phyloP scores from a whole-genome alignment of 768 basidiomycete genomes.

The Serendipita sp. region DNA sequence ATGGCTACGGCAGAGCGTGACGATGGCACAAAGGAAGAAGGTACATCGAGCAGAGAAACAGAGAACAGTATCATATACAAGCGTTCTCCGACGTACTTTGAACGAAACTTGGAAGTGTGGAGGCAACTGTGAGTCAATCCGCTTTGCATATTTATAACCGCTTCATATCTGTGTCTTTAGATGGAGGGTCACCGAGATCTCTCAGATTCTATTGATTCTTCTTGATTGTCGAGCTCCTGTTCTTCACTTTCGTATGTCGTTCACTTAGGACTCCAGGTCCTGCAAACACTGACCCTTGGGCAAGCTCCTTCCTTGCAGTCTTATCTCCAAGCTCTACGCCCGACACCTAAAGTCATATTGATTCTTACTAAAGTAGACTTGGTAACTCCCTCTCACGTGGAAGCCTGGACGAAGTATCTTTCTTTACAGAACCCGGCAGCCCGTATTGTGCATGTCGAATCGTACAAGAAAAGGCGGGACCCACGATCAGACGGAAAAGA shows the following conservation, averaged over 20 bases:
- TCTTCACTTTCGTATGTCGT: constrained; percentile 48
- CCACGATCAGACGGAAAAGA: constrained; percentile 10
- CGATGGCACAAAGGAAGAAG: not conserved
- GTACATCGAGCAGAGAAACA: not conserved
- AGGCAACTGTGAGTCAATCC: constrained; percentile 56
- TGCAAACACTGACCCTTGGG: not conserved
- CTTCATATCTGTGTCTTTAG: constrained; percentile 23
- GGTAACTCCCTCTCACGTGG: constrained; percentile 44
- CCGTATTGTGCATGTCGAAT: constrained; percentile 59
- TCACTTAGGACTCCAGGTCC: not conserved
- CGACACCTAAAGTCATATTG: constrained; percentile 40
- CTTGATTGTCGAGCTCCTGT: constrained; percentile 82
- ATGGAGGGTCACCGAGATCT: constrained; percentile 89
- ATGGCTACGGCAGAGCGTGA: constrained; percentile 5
- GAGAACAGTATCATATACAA: constrained; percentile 35
- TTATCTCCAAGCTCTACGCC: constrained; percentile 32
- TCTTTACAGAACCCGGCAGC: constrained; percentile 34
- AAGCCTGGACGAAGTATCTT: constrained; percentile 53
- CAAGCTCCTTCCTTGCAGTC: constrained; percentile 46
- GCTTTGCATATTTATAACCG: constrained; percentile 4
- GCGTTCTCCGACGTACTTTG: constrained; percentile 62
- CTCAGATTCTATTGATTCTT: constrained; percentile 74
- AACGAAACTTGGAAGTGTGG: constrained; percentile 90
- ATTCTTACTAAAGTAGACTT: constrained; percentile 85
- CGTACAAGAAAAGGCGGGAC: constrained; percentile 38